Base-by-base conservation (phyloP, 2,329 filamentous ascomycete genomes). In the Penicillium sp. region DNA sequence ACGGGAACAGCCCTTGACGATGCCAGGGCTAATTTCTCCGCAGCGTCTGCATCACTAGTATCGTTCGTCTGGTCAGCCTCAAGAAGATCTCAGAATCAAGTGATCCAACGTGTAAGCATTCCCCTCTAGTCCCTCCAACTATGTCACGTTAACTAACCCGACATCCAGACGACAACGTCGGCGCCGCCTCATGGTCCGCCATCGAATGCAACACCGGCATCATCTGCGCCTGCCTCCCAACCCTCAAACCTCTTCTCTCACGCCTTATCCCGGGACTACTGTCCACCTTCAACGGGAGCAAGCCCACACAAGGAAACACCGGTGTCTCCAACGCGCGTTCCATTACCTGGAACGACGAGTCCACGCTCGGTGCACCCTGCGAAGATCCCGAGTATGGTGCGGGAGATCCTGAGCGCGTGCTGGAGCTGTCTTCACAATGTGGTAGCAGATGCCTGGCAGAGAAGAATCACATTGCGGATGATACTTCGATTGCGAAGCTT, bases 191-290 rank as follows among this genome's bases (percentile, higher is more conserved):
- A 41, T 77, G 75, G 75, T 76, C 75, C 24, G 69, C 73, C 6
- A 67, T 78, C 27, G 76, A 79, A 70, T 74, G 72, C 65, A 76
- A 75, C 57, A 69, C 71, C 4, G 75, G 75, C 3, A 77, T 78
- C 37, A 77, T 77, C 46, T 77, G 76, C 61, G 76, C 75, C 46
- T 78, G 75, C 57, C 69, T 79, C 0, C 76, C 76, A 6, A 76
- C 74, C 14, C 68, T 77, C 2, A 75, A 74, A 14, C 75, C 75
- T 2, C 66, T 77, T 2, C 27, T 76, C 35, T 68, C 69, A 5
- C 69, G 63, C 14, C 24, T 75, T 22, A 58, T 73, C 24, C 73
- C 72, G 1, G 63, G 66, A 24, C 59, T 75, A n/a, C 59, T 73
- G 33, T 70, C 70, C 4, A 68, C 69, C 2, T 52, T 72, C 24